Evolutionary conservation across 805 yeast genomes (phyloP), one percentile per base, ranked within the genome.

Genomic region (Yamadazyma takamatsuzukensis): DNA sequence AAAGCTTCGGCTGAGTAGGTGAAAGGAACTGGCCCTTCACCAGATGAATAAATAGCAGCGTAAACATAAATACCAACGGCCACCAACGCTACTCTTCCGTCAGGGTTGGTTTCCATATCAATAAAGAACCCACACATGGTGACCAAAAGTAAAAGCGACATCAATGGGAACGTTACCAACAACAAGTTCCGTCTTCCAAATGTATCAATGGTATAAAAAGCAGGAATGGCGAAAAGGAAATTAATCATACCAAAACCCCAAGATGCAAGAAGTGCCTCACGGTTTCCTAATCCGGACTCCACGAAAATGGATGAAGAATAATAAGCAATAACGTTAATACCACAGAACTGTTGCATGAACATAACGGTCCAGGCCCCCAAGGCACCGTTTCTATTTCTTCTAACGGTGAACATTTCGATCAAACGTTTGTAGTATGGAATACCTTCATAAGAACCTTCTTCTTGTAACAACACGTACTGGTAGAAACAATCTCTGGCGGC

Each of bases 271-370:
- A 86, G 58, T 0, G 95, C 80, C 38, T 74, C 68, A 41, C 74
- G 66, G 41, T 73, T 76, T 18, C 73, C 58, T 56, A 81, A 79
- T 22, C 82, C 83, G 11, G 88, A 76, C 37, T 78, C 71, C 16
- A 71, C 56, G 61, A 86, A 86, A 37, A 86, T 85, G 8, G 83
- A 69, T 0, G 93, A 80, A 1, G 90, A 82, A 57, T 83, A 86
- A 61, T 84, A 83, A 12, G 94, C 90, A 58, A 86, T 84, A 32
- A 85, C 90, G 52, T 86, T 86, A 56, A 86, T 76, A 45, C 95
- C 95, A 61, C 95, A 86, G 63, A 85, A 83, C 56, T 86, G 95
- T 64, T 86, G 95, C 86, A 82, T 81, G 52, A 85, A 83, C 78
- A 87, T 86, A 39, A 80, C 86, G 44, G 85, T 72, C 73, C 81